Percentiles rank a stretch among this genome's conserved stretches.
Conservation (phyloP, 371 early-diverging fungal genomes). For the Mortierella sp. region DNA sequence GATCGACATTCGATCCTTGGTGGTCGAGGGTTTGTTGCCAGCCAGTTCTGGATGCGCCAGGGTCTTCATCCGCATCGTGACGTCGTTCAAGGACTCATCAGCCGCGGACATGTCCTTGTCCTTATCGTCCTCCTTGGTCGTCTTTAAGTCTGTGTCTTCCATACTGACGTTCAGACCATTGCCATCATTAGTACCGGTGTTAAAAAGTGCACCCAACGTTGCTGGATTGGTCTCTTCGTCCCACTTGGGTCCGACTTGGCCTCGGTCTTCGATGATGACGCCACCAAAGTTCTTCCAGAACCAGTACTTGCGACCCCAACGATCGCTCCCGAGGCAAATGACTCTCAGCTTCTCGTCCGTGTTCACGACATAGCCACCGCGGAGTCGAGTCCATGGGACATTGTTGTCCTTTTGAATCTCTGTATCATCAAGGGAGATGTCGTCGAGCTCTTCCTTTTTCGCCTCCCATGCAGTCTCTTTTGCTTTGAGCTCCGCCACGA, state of each 20-base stretch:
- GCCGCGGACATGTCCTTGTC: neutral
- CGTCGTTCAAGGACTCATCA: slow-evolving; percentile 28
- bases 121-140: neutral
- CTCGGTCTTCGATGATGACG: slow-evolving; percentile 49
- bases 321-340: slow-evolving; percentile 44
- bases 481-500: slow-evolving; percentile 34
- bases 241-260: slow-evolving; percentile 31
- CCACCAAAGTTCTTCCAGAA: slow-evolving; percentile 55
- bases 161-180: neutral
- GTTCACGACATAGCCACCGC: slow-evolving; percentile 49
- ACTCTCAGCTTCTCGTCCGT: slow-evolving; percentile 42
- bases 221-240: neutral
- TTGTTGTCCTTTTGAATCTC: slow-evolving; percentile 51
- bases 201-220: no score
- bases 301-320: slow-evolving; percentile 55
- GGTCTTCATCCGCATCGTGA: slow-evolving; percentile 39
- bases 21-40: slow-evolving; percentile 14
- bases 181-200: neutral
- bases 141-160: neutral
- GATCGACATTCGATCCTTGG: slow-evolving; percentile 38
- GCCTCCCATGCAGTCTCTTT: slow-evolving; percentile 46
- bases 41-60: slow-evolving; percentile 47
- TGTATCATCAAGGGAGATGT: slow-evolving; percentile 29
- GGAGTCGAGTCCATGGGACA: slow-evolving; percentile 36
- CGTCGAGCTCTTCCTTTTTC: slow-evolving; percentile 44